Base-by-base conservation (phyloP, 345 rosid genomes). In the Lenwebbia sp. region DNA sequence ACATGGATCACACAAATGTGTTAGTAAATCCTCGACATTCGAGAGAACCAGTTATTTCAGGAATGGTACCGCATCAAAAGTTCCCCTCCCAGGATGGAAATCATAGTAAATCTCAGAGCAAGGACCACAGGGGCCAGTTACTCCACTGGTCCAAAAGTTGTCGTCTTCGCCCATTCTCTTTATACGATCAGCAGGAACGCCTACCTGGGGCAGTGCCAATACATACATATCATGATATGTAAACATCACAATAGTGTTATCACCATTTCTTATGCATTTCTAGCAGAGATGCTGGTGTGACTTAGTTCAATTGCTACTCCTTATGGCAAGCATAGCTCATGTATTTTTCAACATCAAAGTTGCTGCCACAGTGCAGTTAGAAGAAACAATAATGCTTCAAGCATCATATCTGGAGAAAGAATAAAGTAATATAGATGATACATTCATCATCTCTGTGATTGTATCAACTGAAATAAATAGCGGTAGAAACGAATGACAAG, bases 41-140 rank as follows among this genome's bases (percentile, higher is more conserved):
- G 3, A 82, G 62, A 15, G 10, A 52, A 33, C 51, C 22, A 47
- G 60, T n/a, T 41, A 82, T 33, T 28, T 49, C 70, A 86, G 60
- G 40, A 82, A 21, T 78, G 90, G 47, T 91, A 94, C 96, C 85
- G 74, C 92, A 84, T 91, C 87, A 54, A 51, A 89, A 88, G 44
- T 82, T 86, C 99, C 99, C 90, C 90, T 93, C 90, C 96, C 99
- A 9, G 99, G 98, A 90, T 91, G 90, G 88, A 97, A 96, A 88
- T 97, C 99, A 89, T 95, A 97, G 85, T 97, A 97, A 83, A 97
- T 91, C 90, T 97, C 99, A 12, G 99, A 96, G 93, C 99, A 96
- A 49, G 99, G 99, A 85, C 98, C 99, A 89, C 99, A 97, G 84
- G 99, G 99, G 84, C 99, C 98, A 75, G 99, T 95, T 44, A 90